Conservation (phyloP, 1,284 basidiomycete species). For the Moesziomyces globuligerus region DNA sequence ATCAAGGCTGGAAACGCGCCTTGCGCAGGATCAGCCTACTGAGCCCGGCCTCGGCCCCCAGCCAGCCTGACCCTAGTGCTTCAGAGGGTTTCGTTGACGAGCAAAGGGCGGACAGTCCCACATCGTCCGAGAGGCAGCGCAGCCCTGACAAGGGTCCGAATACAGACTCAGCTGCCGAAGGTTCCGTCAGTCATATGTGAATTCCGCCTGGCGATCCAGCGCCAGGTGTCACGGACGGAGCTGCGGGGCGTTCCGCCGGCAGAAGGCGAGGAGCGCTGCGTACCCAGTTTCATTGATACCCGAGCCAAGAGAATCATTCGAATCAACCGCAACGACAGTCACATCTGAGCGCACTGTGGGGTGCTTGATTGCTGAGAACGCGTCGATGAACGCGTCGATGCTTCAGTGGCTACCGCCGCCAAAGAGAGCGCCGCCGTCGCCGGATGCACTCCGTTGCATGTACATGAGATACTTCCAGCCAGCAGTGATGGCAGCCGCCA, state of each 20-base stretch:
- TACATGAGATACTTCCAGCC: conserved; percentile 36
- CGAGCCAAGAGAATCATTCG: too few relatives aligned
- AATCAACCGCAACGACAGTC: too few relatives aligned
- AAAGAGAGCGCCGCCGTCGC: conserved; percentile 39
- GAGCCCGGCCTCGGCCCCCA: conserved; percentile 6
- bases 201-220: too few relatives aligned
- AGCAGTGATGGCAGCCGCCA: conserved; percentile 60
- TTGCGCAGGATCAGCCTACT: conserved; percentile 38
- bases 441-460: conserved; percentile 30
- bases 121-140: background rate
- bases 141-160: too few relatives aligned
- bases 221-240: too few relatives aligned
- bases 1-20: conserved; percentile 42
- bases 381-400: background rate
- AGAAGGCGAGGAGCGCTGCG: too few relatives aligned
- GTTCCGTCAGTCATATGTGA: too few relatives aligned
- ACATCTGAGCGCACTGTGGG: too few relatives aligned
- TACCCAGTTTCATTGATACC: too few relatives aligned
- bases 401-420: conserved; percentile 12
- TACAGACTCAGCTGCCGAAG: too few relatives aligned
- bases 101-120: conserved; percentile 1
- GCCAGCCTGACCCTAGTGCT: background rate
- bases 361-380: too few relatives aligned
- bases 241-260: too few relatives aligned
- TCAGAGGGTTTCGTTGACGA: conserved; percentile 6